Base-by-base conservation (phyloP, 768 basidiomycete species). In the Neoboletus brunneissimus region DNA sequence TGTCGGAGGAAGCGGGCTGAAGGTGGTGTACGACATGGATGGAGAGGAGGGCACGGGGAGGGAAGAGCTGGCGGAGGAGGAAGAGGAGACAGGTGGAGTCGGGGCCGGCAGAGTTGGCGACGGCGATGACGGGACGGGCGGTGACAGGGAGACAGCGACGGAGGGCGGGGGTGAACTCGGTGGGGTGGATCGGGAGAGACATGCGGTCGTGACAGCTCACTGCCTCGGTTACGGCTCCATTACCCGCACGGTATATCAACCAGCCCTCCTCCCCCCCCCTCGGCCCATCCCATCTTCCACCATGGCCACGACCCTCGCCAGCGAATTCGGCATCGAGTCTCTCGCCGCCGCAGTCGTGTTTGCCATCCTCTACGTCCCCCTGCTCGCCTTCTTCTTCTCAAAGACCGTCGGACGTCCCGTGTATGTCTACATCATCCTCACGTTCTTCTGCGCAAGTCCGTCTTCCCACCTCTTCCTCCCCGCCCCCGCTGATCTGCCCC, bases 11-110 rank as follows among this genome's bases (percentile, higher is more conserved):
- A 3, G 77, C 70, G 10, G 74, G 56, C 67, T 93, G 91, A 22
- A 93, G 74, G n/a, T 72, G 67, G 73, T 94, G 91, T 62, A 87
- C 77, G 50, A 93, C 77, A 56, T 86, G 82, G 8, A 92, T 37
- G 1, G 90, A 89, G 6, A 84, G 57, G 22, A 68, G 63, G 6
- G 60, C 55, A 5, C 85, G 73, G 70, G 42, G 59, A 37, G n/a
- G 57, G 35, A 54, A 60, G 27, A 80, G 68, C 25, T 75, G 74
- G 38, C 82, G 65, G 37, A 92, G 72, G 15, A 93, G 80, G 63
- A 84, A 90, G 16, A 92, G 75, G 6, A 94, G 76, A 67, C 88
- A 89, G 0, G 86, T 84, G 4, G 91, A 94, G 69, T 94, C 91
- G 11, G 90, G 82, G 2, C 91, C 91, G 8, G 88, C 91, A 12